Percentiles rank a stretch among this genome's conserved stretches.
phyloP scores from a whole-genome alignment of 345 rosid genomes.

The Gossypium mustelinum region DNA sequence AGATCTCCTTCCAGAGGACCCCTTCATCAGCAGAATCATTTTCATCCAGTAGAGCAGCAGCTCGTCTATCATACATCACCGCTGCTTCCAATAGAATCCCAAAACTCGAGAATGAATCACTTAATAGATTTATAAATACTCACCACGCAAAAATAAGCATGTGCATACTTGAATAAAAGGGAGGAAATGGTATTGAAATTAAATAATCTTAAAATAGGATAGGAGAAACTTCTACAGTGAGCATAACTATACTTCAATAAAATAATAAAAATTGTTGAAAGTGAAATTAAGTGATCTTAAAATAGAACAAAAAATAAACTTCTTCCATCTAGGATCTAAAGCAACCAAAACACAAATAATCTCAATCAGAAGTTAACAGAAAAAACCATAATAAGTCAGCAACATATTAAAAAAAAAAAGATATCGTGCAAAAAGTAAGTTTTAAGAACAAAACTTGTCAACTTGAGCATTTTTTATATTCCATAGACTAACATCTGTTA shows the following conservation, averaged over 20 bases:
- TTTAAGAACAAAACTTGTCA: background rate
- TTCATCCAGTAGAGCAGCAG: slow-evolving; percentile 70
- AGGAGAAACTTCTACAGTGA: background rate
- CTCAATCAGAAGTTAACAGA: background rate
- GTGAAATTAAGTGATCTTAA: background rate
- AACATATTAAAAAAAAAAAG: background rate
- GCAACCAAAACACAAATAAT: slow-evolving; percentile 5
- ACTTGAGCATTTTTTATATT: background rate
- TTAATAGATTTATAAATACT: background rate
- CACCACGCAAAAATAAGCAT: background rate
- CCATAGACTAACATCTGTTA: background rate
- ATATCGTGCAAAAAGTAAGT: background rate
- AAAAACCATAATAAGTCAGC: background rate
- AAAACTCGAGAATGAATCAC: slow-evolving; percentile 31
- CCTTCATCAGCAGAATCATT: slow-evolving; percentile 43
- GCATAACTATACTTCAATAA: background rate
- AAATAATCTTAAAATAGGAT: background rate
- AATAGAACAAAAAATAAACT: background rate
- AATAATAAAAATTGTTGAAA: background rate
- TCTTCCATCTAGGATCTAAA: background rate
- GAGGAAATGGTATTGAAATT: background rate
- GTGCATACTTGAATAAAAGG: background rate
- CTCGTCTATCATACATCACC: slow-evolving; percentile 92
- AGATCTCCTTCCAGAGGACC: slow-evolving; percentile 45
- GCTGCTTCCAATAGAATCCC: slow-evolving; percentile 94